A percentile compares a stretch with the other conserved stretches of the same genome.
Conservation (phyloP, 768 basidiomycete species). For the Naganishia antarctica region DNA sequence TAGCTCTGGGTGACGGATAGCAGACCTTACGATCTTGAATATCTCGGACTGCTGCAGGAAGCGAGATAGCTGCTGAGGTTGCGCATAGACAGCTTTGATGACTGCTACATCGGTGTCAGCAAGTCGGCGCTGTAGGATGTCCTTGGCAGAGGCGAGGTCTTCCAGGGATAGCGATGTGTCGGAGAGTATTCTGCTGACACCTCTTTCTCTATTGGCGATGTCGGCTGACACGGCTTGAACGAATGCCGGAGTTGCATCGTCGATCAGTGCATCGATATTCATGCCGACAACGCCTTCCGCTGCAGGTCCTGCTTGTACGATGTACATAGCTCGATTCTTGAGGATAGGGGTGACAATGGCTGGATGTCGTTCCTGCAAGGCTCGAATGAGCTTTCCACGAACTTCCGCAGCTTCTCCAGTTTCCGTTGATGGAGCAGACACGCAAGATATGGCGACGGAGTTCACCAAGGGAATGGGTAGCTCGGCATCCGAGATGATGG, state of each 20-base stretch:
- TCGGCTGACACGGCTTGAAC: constrained; percentile 28
- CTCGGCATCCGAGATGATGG: constrained; percentile 17
- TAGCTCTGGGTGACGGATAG: constrained; percentile 32
- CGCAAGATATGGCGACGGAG: constrained; percentile 19
- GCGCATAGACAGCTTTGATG: constrained; percentile 63
- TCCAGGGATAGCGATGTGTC: constrained; percentile 43
- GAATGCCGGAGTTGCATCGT: constrained; percentile 25
- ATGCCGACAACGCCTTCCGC: constrained; percentile 18
- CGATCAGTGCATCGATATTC: constrained; percentile 23
- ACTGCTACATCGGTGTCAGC: constrained; percentile 63
- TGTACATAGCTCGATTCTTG: constrained; percentile 16
- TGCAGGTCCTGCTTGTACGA: constrained; percentile 14
- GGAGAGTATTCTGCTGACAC: constrained; percentile 31
- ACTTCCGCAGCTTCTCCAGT: constrained; percentile 4
- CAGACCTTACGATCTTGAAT: constrained; percentile 23
- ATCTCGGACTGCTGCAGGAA: constrained; percentile 18
- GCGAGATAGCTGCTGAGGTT: constrained; percentile 53
- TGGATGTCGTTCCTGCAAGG: constrained; percentile 13
- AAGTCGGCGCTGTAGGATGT: constrained; percentile 64
- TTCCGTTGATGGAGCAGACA: constrained; percentile 13
- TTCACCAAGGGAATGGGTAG: constrained; percentile 13
- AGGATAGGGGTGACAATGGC: constrained; percentile 23
- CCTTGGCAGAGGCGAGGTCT: constrained; percentile 52
- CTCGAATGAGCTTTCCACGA: constrained; percentile 7
- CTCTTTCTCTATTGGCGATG: constrained; percentile 7